A percentile compares a stretch with the other conserved stretches of the same genome.
These are phyloP conservation scores for Geranomyces michiganensis DNA, from an alignment of 192 early-diverging fungal species.

Conservation along the genomic window DNA sequence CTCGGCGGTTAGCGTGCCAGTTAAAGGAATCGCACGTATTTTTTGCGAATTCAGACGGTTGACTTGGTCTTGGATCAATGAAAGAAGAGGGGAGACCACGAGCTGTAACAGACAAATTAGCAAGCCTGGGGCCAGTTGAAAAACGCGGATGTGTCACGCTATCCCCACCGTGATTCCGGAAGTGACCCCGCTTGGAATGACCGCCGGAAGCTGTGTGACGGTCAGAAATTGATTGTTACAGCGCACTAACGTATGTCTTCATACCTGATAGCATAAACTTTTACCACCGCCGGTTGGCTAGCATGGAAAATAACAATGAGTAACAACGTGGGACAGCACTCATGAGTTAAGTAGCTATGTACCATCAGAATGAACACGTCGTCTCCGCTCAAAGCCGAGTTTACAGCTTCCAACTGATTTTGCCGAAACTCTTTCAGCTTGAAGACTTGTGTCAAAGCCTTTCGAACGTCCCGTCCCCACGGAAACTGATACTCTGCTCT, in stretches of 20 bases:
- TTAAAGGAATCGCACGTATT: conserved; percentile 59
- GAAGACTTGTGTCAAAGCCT: conserved; percentile 71
- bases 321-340: background rate
- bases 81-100: conserved; percentile 91
- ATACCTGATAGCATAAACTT: conserved; percentile 84
- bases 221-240: background rate
- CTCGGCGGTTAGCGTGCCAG: conserved; percentile 58
- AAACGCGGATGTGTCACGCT: too few species aligned
- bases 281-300: conserved; percentile 95
- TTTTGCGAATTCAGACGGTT: conserved; percentile 67
- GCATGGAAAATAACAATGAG: background rate
- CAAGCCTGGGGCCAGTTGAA: too few species aligned
- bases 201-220: conserved; percentile 70
- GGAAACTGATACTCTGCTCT: conserved; percentile 46
- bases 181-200: conserved; percentile 65
- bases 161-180: conserved; percentile 74
- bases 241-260: background rate
- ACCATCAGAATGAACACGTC: conserved; percentile 96
- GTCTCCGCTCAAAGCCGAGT: conserved; percentile 76
- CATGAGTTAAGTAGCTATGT: background rate
- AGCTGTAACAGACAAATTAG: conserved; percentile 23
- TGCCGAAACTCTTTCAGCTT: conserved; percentile 74
- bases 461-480: conserved; percentile 74
- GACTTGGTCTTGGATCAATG: conserved; percentile 97
- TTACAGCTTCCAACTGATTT: conserved; percentile 89